Evolutionary conservation across 148 eudicot genomes (phyloP).

Genomic region (Silene uniflora): DNA sequence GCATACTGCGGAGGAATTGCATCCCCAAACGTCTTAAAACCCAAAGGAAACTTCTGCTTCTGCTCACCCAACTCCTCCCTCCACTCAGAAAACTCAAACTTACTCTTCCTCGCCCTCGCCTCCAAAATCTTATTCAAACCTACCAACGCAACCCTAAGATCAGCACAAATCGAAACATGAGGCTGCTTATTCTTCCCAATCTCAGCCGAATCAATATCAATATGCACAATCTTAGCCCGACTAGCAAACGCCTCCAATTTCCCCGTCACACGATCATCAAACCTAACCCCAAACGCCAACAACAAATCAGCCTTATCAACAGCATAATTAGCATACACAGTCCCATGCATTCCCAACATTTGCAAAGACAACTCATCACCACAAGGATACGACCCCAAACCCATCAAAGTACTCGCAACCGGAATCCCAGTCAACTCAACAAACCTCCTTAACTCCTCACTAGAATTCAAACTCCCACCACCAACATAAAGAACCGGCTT

Average conservation of each 20-base stretch:
- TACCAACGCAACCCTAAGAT: constrained; percentile 57
- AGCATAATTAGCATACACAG: constrained; percentile 83
- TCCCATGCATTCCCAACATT: constrained; percentile 93
- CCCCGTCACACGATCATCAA: constrained; percentile 87
- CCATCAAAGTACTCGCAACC: constrained; percentile 87
- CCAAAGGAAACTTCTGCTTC: constrained; percentile 53
- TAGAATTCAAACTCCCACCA: constrained; percentile 81
- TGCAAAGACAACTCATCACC: constrained; percentile 55
- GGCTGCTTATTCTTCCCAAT: constrained; percentile 95
- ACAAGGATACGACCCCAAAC: constrained; percentile 62
- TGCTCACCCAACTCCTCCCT: constrained; percentile 54
- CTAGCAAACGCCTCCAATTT: constrained; percentile 90
- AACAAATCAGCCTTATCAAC: constrained; percentile 81
- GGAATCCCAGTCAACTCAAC: constrained; percentile 76
- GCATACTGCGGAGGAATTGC: constrained; percentile 87
- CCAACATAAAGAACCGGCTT: constrained; percentile 80
- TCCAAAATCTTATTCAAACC: constrained; percentile 56
- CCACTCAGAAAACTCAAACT: constrained; percentile 62
- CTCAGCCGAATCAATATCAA: constrained; percentile 91
- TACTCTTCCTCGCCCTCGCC: constrained; percentile 24
- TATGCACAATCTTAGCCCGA: constrained; percentile 86
- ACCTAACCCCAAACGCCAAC: constrained; percentile 86
- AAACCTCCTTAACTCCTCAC: constrained; percentile 62
- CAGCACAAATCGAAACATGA: constrained; percentile 73
- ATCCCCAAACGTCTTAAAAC: constrained; percentile 74